These are phyloP conservation scores for Phaeomoniella chlamydospora DNA, from an alignment of 2,329 filamentous ascomycete species.

Conservation along the genomic window DNA sequence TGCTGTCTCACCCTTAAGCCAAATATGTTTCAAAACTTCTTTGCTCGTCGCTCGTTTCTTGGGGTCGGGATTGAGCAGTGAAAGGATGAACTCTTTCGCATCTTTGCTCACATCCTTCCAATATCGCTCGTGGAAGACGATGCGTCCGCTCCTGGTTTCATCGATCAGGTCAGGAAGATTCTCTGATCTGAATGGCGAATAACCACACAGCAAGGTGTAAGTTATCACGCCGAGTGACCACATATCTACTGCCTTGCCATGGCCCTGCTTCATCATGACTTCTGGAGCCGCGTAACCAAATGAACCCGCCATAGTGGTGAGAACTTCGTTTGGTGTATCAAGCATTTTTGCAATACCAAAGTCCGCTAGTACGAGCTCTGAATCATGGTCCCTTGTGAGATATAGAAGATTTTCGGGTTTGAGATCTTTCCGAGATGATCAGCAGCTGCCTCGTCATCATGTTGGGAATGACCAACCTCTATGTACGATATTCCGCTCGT, in stretches of 20 bases:
- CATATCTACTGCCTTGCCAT: constrained; percentile 98
- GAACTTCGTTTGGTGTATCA: constrained; percentile 74
- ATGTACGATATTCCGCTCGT: constrained; percentile 89
- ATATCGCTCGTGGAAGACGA: constrained; percentile 94
- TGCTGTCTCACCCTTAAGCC: constrained; percentile 83
- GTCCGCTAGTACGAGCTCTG: constrained; percentile 83
- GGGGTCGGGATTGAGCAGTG: constrained; percentile 65
- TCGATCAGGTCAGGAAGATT: constrained; percentile 86
- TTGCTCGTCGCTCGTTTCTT: constrained; percentile 63
- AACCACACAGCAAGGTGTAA: constrained; percentile 93
- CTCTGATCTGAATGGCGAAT: constrained; percentile 94
- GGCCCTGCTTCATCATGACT: constrained; percentile 94
- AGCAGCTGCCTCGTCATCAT: constrained; percentile 4
- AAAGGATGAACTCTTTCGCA: constrained; percentile 85
- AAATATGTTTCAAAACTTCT: constrained; percentile 67
- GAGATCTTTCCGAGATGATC: constrained; percentile 48
- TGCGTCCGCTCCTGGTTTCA: constrained; percentile 69
- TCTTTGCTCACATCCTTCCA: constrained; percentile 96
- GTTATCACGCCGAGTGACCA: constrained; percentile 99
- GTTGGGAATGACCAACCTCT: constrained; percentile 46
- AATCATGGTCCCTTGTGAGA: constrained; percentile 60
- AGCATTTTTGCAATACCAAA: constrained; percentile 99
- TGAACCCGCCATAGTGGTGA: constrained; percentile 96
- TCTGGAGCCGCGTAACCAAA: constrained; percentile 97
- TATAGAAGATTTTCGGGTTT: constrained; percentile 98